Evolutionary conservation across 2,329 filamentous ascomycete genomes (phyloP).

Genomic region (Claviceps digitariae): DNA sequence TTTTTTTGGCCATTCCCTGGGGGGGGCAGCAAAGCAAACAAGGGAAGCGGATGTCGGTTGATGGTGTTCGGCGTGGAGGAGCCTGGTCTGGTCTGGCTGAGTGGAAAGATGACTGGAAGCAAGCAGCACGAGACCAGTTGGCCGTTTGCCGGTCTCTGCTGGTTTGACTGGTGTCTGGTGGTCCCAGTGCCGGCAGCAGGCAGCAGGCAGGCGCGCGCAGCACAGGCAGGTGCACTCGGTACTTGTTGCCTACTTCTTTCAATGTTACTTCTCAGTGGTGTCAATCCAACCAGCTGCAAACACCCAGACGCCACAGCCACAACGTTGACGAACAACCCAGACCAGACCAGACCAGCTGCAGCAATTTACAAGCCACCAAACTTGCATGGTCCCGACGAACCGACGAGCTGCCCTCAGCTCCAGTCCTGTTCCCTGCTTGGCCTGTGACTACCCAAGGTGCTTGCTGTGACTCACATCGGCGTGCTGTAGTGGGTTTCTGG

Average conservation of each 20-base stretch:
- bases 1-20: constrained; percentile 71
- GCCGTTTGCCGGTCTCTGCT: not conserved
- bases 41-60: not conserved
- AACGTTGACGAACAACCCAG: too few relatives aligned
- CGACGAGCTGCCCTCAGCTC: too few relatives aligned
- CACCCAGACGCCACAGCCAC: too few relatives aligned
- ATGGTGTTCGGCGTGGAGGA: not conserved
- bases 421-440: too few relatives aligned
- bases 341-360: too few relatives aligned
- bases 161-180: not conserved
- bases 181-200: not conserved
- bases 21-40: not conserved
- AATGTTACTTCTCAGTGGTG: too few relatives aligned
- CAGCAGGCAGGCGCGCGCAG: too few relatives aligned
- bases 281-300: too few relatives aligned
- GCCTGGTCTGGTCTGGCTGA: not conserved
- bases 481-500: not conserved
- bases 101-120: not conserved
- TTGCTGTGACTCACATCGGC: not conserved
- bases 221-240: too few relatives aligned
- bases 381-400: too few relatives aligned
- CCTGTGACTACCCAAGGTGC: not conserved
- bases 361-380: not conserved
- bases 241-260: too few relatives aligned
- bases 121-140: too few relatives aligned